Conservation (phyloP, 2,329 filamentous ascomycete species). For the Geosmithia flava region DNA sequence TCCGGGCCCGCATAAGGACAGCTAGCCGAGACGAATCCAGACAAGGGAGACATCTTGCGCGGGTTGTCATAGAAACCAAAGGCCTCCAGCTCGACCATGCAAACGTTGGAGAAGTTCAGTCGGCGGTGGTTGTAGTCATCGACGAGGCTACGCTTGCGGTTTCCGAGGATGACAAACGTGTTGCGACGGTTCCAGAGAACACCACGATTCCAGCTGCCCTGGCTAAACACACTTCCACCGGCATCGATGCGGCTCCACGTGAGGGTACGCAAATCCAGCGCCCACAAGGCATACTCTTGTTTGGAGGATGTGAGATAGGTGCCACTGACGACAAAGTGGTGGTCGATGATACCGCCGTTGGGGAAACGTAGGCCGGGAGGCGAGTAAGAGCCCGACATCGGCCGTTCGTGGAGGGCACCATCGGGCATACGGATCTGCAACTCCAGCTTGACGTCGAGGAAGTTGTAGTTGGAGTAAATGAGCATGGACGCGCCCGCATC, state of each 20-base stretch:
- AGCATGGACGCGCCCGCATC: constrained; percentile 66
- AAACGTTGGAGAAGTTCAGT: constrained; percentile 95
- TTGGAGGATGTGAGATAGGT: constrained; percentile 97
- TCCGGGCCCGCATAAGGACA: constrained; percentile 48
- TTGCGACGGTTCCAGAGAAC: constrained; percentile 89
- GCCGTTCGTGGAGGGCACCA: constrained; percentile 71
- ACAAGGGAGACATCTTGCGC: constrained; percentile 63
- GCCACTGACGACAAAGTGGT: constrained; percentile 92
- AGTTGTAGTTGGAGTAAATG: constrained; percentile 99
- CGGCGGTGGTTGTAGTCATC: constrained; percentile 97
- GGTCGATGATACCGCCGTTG: constrained; percentile 90
- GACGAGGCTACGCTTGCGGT: constrained; percentile 83
- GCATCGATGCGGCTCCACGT: constrained; percentile 96
- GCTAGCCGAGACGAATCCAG: constrained; percentile 76
- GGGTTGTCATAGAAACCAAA: constrained; percentile 98
- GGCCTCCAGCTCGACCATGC: constrained; percentile 91
- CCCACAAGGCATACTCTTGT: constrained; percentile 96
- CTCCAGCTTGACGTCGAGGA: constrained; percentile 91
- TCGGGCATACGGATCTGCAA: constrained; percentile 79
- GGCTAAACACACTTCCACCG: constrained; percentile 84
- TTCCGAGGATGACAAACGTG: constrained; percentile 89
- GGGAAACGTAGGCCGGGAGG: constrained; percentile 90
- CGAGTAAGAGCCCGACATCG: constrained; percentile 77
- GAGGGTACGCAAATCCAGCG: constrained; percentile 73
- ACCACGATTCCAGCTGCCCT: constrained; percentile 95